A percentile compares a stretch with the other conserved stretches of the same genome.
These are phyloP conservation scores for Taphrina confusa DNA, from an alignment of 1,139 yeast species.

Conservation along the genomic window DNA sequence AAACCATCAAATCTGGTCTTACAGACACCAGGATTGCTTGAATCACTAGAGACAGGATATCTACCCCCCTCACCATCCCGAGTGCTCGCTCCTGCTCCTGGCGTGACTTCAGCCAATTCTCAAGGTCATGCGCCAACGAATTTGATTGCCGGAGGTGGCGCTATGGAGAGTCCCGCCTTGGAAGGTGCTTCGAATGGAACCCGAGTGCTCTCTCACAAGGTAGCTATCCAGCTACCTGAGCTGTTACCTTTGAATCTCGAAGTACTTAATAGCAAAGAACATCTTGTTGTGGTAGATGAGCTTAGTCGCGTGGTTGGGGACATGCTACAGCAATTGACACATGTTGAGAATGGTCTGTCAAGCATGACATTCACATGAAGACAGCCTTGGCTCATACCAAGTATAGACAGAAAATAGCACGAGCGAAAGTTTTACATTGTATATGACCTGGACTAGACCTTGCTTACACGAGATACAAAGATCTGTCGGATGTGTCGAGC, in stretches of 20 bases:
- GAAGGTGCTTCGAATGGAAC: not conserved
- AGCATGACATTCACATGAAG: conserved; percentile 22
- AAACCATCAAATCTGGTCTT: conserved; percentile 21
- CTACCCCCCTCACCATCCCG: conserved; percentile 27
- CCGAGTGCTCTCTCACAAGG: not conserved
- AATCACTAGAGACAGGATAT: not conserved
- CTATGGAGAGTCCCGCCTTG: not conserved
- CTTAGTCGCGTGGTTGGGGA: conserved; percentile 17
- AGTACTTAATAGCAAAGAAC: conserved; percentile 17
- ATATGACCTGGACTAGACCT: too few relatives aligned
- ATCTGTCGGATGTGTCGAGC: too few relatives aligned
- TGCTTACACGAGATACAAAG: too few relatives aligned
- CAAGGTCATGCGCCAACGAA: not conserved
- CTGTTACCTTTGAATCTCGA: conserved; percentile 8
- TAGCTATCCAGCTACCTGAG: conserved; percentile 9
- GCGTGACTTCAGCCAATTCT: not conserved
- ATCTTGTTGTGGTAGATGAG: conserved; percentile 22
- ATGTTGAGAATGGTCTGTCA: conserved; percentile 17
- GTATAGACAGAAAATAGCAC: too few relatives aligned
- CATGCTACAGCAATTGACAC: conserved; percentile 17
- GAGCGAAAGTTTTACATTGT: too few relatives aligned
- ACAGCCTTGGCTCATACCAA: too few relatives aligned
- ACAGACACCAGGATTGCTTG: not conserved
- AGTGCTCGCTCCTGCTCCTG: not conserved
- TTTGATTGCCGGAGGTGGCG: not conserved